phyloP scores from a whole-genome alignment of 1,284 basidiomycete species.

The Marasmius fiardii region DNA sequence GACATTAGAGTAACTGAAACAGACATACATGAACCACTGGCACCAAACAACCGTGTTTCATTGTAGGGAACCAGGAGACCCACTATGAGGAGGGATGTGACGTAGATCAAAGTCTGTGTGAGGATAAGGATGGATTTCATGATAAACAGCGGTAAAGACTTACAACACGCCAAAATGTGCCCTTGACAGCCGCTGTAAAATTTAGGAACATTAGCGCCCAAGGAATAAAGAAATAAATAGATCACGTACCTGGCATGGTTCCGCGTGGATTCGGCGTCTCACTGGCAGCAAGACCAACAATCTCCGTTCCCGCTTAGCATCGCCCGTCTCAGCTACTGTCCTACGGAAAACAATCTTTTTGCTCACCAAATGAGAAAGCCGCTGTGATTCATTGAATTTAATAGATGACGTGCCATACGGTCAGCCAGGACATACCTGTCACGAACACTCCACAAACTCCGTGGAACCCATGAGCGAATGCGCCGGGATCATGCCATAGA shows the following conservation, averaged over 20 bases:
- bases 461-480: constrained; percentile 46
- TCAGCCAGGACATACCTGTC: constrained; percentile 19
- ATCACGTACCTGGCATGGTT: constrained; percentile 45
- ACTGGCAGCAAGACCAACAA: constrained; percentile 62
- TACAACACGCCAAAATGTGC: constrained; percentile 46
- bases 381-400: not conserved
- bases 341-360: not conserved
- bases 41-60: constrained; percentile 42
- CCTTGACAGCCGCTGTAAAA: constrained; percentile 34
- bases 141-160: constrained; percentile 13
- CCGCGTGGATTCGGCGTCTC: constrained; percentile 57
- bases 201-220: not conserved
- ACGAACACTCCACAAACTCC: constrained; percentile 43
- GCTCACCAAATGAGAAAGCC: constrained; percentile 12
- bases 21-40: constrained; percentile 27
- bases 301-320: constrained; percentile 61
- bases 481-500: constrained; percentile 50
- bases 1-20: not conserved
- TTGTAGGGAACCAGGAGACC: constrained; percentile 51
- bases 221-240: not conserved
- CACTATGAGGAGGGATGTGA: constrained; percentile 38
- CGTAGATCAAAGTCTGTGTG: constrained; percentile 37
- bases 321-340: not conserved
- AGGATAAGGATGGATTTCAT: not conserved
- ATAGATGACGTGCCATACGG: constrained; percentile 16